Base-by-base conservation (phyloP, 2,329 filamentous ascomycete genomes). In the Aspergillus ochraceoroseus region DNA sequence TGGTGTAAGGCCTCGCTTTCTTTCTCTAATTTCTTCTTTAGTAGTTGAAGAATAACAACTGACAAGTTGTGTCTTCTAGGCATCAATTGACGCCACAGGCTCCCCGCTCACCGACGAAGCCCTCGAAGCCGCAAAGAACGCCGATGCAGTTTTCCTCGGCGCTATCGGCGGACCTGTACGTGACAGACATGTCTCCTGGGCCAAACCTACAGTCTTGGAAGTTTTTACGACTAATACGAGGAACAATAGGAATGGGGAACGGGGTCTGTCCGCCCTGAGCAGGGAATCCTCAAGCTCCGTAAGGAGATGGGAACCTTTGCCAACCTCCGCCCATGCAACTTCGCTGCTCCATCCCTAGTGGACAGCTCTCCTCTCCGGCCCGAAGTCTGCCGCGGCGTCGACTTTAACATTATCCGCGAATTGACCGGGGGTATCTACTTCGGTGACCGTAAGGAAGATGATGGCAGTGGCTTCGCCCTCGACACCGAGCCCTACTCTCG, bases 341-440 rank as follows among this genome's bases (percentile, higher is more conserved):
- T 98, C 71, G 87, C 87, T 35, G 89, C 88, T 1, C 85, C 90
- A 38, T 77, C 80, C 18, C 82, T 95, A 34, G 82, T 95, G 58
- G 82, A 89, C 34, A 77, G 75, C 60, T 95, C 88, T 7, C 90
- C 90, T 0, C 80, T 96, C 49, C 94, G 94, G 70, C 81, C 85
- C 39, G 77, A 84, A 2, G 77, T 95, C 48, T 94, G 86, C 75
- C 77, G 81, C 48, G 89, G 86, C 57, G 88, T 86, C 55, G 85
- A 96, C 74, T 87, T 96, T 70, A 86, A 85, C 70, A 84, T 96
- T 60, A 83, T 96, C 48, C 86, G 90, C 33, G 90, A 96, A 70
- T 69, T 95, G 37, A 95, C 89, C 0, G 85, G 87, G 13, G 89
- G 90, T 32, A 89, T 95, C 66, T 95, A 96, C 75, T 96, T 96